A percentile compares a stretch with the other conserved stretches of the same genome.
These are phyloP conservation scores for Venturia effusa DNA, from an alignment of 2,329 filamentous ascomycete species.

Conservation along the genomic window DNA sequence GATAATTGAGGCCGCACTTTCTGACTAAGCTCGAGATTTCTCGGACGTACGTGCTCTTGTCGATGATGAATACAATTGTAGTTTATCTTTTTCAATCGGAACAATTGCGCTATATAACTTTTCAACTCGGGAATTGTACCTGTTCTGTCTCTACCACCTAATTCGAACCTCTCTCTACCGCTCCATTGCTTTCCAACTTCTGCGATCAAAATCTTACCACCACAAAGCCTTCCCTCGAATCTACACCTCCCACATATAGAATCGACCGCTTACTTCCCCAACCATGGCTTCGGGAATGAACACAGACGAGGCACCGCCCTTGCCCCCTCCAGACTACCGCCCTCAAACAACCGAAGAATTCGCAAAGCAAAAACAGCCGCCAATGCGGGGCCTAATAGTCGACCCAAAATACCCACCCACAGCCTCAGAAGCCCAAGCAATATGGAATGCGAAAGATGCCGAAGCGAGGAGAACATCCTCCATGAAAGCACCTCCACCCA, in stretches of 20 bases:
- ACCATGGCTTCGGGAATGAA: slow-evolving; percentile 8
- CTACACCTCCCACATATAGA: neutral
- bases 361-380: slow-evolving; percentile 7
- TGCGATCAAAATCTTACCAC: neutral
- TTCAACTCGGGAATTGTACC: neutral
- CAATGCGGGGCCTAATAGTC: slow-evolving; percentile 11
- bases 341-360: slow-evolving; percentile 6
- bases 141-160: neutral
- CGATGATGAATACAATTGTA: neutral
- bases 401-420: slow-evolving; percentile 12
- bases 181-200: neutral
- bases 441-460: neutral
- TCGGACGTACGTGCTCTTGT: no score
- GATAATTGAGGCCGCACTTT: neutral
- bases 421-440: slow-evolving; percentile 4
- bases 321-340: slow-evolving; percentile 11
- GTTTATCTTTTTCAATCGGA: neutral
- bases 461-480: neutral
- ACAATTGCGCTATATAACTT: neutral
- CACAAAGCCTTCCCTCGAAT: neutral
- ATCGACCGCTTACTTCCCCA: neutral
- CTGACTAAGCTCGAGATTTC: neutral
- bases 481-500: neutral
- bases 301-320: slow-evolving; percentile 7
- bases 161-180: neutral